Base-by-base conservation (phyloP, 139 green algal species). In the Chlamydomonas schloesseri region DNA sequence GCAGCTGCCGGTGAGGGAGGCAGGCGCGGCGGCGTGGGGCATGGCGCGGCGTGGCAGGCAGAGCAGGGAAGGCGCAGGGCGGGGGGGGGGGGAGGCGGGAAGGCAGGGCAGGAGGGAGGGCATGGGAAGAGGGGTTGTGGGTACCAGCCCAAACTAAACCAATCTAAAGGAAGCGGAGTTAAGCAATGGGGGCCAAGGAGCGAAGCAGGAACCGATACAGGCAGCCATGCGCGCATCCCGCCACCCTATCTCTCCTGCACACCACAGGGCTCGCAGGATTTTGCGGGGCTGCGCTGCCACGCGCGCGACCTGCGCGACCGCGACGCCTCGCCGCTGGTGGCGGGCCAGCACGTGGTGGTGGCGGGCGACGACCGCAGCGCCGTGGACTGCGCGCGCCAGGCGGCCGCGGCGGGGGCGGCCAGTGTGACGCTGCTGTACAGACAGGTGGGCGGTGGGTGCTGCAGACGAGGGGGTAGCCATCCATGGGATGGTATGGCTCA, bases 311-410 rank as follows among this genome's bases (percentile, higher is more conserved):
- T 85, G 79, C 31, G 23, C 18, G 67, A 57, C 28, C 23, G 70
- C 13, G 36, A 75, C n/a, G 37, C 78, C 23, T 46, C 28, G 37
- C 21, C 78, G 42, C 8, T 84, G 78, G 67, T 77, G 53, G 70
- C 67, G 79, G 79, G 67, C 23, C 47, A 58, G 64, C 33, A 37
- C 26, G 79, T 85, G 65, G 47, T 77, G 79, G 79, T 85, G 79
- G 46, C 23, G 65, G 79, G 65, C 3, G 79, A 76, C 15, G 79
- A 77, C 47, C 26, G 26, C 33, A 33, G 24, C 65, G 79, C 79
- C 33, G 79, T 76, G 29, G 65, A 69, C 28, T 73, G 65, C 15
- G 79, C 79, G 14, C 65, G 67, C 31, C 65, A 23, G 47, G 79
- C 65, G 46, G 64, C 24, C 65, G 78, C 36, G 60, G 37, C 28